phyloP scores from a whole-genome alignment of 805 yeast genomes.

The Cephaloascus albidus region DNA sequence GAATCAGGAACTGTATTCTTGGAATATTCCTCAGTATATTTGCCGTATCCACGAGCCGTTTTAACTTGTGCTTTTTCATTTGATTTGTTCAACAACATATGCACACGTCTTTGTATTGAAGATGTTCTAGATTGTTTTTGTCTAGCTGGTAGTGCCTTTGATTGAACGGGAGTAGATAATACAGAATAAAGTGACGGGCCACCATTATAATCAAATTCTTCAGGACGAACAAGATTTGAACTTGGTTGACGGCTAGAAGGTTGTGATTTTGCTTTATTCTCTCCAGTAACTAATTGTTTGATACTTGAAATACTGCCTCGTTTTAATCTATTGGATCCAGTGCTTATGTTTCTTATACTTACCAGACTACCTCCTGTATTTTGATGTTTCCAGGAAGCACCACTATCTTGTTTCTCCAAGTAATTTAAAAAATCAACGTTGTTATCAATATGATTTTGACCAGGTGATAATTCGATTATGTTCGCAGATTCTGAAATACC shows the following conservation, averaged over 20 bases:
- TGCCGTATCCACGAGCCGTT: slow-evolving; percentile 79
- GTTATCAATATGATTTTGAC: slow-evolving; percentile 16
- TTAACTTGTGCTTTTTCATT: slow-evolving; percentile 37
- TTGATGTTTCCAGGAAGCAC: slow-evolving; percentile 17
- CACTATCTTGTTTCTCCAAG: slow-evolving; percentile 23
- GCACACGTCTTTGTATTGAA: slow-evolving; percentile 48
- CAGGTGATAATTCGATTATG: slow-evolving; percentile 19
- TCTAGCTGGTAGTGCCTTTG: neutral
- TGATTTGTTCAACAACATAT: slow-evolving; percentile 32
- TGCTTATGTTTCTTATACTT: slow-evolving; percentile 9
- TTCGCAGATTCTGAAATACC: slow-evolving; percentile 7
- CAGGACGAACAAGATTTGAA: slow-evolving; percentile 1
- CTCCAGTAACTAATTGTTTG: slow-evolving; percentile 23
- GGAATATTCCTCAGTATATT: slow-evolving; percentile 43
- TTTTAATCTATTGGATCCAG: slow-evolving; percentile 9
- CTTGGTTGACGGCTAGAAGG: slow-evolving; percentile 1
- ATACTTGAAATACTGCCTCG: slow-evolving; percentile 23
- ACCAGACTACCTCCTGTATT: slow-evolving; percentile 20
- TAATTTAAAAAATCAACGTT: slow-evolving; percentile 27
- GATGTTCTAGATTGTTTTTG: slow-evolving; percentile 11
- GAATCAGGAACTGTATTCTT: too few relatives aligned
- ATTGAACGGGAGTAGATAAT: neutral
- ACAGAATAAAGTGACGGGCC: neutral
- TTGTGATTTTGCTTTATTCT: slow-evolving; percentile 6
- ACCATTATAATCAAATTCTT: neutral